Base-by-base conservation (phyloP, 2,329 filamentous ascomycete genomes). In the Hortaea werneckii region DNA sequence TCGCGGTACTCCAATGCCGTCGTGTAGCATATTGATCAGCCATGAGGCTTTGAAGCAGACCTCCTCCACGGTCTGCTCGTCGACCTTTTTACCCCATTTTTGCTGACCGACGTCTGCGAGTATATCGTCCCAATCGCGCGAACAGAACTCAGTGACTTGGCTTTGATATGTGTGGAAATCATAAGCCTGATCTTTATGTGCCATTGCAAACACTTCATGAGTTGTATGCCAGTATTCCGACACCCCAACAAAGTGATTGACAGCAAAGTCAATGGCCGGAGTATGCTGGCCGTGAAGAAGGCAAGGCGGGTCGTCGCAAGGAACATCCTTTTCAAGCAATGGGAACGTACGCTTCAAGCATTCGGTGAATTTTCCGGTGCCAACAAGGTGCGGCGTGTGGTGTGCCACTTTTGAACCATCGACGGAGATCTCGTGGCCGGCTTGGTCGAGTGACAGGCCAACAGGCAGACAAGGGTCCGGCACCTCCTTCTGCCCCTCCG, bases 191-290 rank as follows among this genome's bases (percentile, higher is more conserved):
- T 81, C 77, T 54, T 85, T 83, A 52, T 86, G 80, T 4, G 80
- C 80, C 71, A 79, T 78, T 49, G 83, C 78, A 54, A 98, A 96
- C 1, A 96, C 83, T 45, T 92, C 88, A 58, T 98, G 92, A 0
- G 92, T 98, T 0, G 90, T 94, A 65, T 98, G 92, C 90, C 92
- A 98, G 67, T 94, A 98, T 62, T 98, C 92, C 1, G 90, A 96
- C 3, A 98, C 90, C 8, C 92, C 92, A 28, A 98, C 83, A 59
- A 98, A 98, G 64, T 95, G 94, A 58, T 98, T 98, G 32, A 96
- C 82, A 51, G 92, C 83, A 60, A 96, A 98, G 63, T 98, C 92
- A 53, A 98, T 95, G 3, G 87, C 86, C 1, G 92, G 92, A 1
- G 92, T 88, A 61, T 96, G 88, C 52, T 90, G 81, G 1, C 92